Evolutionary conservation across 2,329 filamentous ascomycete genomes (phyloP), one percentile per base, ranked within the genome.

Genomic region (Davidsoniella virescens): DNA sequence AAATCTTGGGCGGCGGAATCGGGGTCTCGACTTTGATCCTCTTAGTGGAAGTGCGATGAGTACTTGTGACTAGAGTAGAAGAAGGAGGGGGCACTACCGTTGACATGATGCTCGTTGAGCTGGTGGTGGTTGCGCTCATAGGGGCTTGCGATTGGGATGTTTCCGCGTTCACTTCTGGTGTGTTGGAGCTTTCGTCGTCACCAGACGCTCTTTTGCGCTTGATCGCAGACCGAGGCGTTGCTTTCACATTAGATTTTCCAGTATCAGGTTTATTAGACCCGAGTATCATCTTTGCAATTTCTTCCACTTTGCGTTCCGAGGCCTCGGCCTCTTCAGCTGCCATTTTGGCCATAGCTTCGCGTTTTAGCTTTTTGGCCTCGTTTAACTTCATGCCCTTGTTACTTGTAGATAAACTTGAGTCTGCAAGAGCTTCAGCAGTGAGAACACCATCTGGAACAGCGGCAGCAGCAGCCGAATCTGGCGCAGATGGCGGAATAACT

Each of bases 351-450:
- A 79, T 64, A 5, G 76, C 74, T 61, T 84, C 78, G 50, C 77
- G 70, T 64, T 85, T 85, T 9, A 82, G 65, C 60, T 83, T 84
- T 64, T 85, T 87, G 2, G 84, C 79, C 57, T 85, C 82, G 59
- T 87, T 87, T 20, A 87, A 69, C 59, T 84, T 82, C 78, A 87
- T 84, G 7, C 83, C 82, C 47, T 82, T 73, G 61, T 86, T 83
- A 59, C 78, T 78, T 12, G 79, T 69, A 49, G 76, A 75, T 33
- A 76, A 71, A 55, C 36, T 49, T 25, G 84, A 79, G 33, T 82
- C 76, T 29, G 70, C 71, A 42, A 78, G 58, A 18, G 71, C 67
- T 36, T 77, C 73, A 20, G 73, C 65, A 52, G 73, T 78, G 43
- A 80, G 72, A 1, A 76, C 76, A 12, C 78, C 78, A 53, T 73